phyloP scores from a whole-genome alignment of 768 basidiomycete genomes.

The Boletus patriciae region DNA sequence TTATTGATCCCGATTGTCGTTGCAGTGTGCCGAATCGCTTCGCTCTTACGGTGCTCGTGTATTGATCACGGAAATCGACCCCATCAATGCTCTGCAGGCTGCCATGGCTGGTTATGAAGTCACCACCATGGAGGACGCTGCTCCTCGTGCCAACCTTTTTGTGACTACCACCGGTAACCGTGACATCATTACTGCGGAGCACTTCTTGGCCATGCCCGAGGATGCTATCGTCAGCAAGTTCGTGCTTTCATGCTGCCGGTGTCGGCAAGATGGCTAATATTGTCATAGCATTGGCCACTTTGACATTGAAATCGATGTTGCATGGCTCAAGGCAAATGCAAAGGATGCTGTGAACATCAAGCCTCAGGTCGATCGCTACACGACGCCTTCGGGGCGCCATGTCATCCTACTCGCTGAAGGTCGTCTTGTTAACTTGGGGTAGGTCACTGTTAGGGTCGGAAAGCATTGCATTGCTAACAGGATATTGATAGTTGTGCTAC shows the following conservation, averaged over 20 bases:
- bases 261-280: constrained; percentile 8
- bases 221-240: constrained; percentile 99
- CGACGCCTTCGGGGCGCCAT: constrained; percentile 89
- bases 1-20: constrained; percentile 1
- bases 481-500: constrained; percentile 73
- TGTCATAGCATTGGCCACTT: constrained; percentile 75
- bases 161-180: constrained; percentile 99
- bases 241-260: constrained; percentile 31
- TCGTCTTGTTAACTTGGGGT: constrained; percentile 98
- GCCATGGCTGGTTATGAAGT: constrained; percentile 99
- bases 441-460: constrained; percentile 20
- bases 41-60: constrained; percentile 98
- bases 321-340: constrained; percentile 96
- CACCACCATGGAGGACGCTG: constrained; percentile 97
- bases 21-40: constrained; percentile 95
- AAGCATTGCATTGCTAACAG: constrained; percentile 7
- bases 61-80: constrained; percentile 96
- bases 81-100: constrained; percentile 99
- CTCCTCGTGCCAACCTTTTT: constrained; percentile 84
- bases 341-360: constrained; percentile 85
- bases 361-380: constrained; percentile 98
- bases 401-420: constrained; percentile 97
- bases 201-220: constrained; percentile 94
- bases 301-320: constrained; percentile 92
- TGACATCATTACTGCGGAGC: constrained; percentile 91